phyloP scores from a whole-genome alignment of 176 grass and related monocot genomes.

The Oryza australiensis region DNA sequence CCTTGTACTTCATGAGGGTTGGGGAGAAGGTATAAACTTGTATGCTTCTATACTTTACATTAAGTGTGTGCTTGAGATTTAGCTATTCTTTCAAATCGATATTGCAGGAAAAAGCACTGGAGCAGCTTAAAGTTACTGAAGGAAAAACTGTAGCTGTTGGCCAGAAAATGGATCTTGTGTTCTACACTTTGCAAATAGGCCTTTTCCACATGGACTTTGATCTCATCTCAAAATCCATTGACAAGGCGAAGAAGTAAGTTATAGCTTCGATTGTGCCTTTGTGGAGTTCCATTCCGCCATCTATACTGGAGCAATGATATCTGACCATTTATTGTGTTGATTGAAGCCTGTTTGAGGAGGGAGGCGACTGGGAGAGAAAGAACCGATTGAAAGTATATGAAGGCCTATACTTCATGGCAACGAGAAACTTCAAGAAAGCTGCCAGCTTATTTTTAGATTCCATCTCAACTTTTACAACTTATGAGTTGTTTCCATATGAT shows the following conservation, averaged over 20 bases:
- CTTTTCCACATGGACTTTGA: conserved; percentile 95
- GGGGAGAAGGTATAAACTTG: conserved; percentile 69
- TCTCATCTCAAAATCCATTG: conserved; percentile 95
- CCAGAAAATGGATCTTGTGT: conserved; percentile 99
- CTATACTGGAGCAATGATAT: conserved; percentile 16
- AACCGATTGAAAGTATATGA: conserved; percentile 95
- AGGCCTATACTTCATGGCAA: conserved; percentile 91
- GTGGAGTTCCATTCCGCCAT: conserved; percentile 28
- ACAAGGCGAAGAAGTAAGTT: conserved; percentile 92
- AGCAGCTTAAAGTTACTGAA: conserved; percentile 74
- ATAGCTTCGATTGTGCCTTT: background rate
- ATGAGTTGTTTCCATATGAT: conserved; percentile 88
- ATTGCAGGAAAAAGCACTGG: conserved; percentile 65
- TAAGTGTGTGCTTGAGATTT: background rate
- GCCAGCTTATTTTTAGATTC: conserved; percentile 89
- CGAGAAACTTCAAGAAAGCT: conserved; percentile 92
- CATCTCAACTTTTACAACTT: conserved; percentile 97
- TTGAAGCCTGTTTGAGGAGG: conserved; percentile 89
- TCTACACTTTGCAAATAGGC: conserved; percentile 82
- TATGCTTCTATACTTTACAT: background rate
- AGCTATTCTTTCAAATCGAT: background rate
- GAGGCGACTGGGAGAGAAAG: conserved; percentile 98
- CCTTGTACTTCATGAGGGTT: conserved; percentile 78
- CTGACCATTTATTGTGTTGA: conserved; percentile 7
- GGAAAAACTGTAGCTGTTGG: conserved; percentile 93